These are phyloP conservation scores for Tympanopsis confertula DNA, from an alignment of 2,329 filamentous ascomycete genomes.

Conservation along the genomic window DNA sequence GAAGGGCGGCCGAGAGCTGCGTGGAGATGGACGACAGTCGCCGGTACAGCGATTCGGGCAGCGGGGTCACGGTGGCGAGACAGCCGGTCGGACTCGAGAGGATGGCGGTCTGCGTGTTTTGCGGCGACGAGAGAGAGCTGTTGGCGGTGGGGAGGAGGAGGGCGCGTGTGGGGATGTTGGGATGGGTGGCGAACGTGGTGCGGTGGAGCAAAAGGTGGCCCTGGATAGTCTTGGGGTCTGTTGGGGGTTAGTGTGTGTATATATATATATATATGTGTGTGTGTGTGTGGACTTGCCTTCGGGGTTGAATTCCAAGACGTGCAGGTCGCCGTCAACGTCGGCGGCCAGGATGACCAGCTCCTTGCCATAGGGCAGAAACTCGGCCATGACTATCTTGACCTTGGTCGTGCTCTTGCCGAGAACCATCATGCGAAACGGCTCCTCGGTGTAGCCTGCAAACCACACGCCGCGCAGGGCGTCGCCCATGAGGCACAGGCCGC, in stretches of 20 bases:
- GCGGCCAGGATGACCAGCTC: conserved; percentile 73
- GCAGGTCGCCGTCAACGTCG: conserved; percentile 75
- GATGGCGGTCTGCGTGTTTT: conserved; percentile 27
- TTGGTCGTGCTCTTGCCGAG: conserved; percentile 76
- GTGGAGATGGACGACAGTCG: conserved; percentile 71
- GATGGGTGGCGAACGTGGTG: conserved; percentile 76
- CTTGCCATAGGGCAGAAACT: conserved; percentile 78
- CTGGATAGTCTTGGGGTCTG: conserved; percentile 85
- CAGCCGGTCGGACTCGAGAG: conserved; percentile 66
- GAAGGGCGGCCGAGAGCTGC: conserved; percentile 66
- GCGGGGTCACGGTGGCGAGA: conserved; percentile 63
- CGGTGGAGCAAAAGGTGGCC: conserved; percentile 79
- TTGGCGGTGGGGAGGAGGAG: conserved; percentile 60
- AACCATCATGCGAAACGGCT: conserved; percentile 88
- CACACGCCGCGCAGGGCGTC: conserved; percentile 90
- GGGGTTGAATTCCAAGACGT: conserved; percentile 86
- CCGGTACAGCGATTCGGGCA: conserved; percentile 72
- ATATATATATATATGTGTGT: no score
- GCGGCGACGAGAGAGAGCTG: conserved; percentile 21
- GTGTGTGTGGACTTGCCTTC: conserved; percentile 72
- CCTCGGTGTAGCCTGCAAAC: conserved; percentile 93
- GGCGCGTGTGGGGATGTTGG: conserved; percentile 63
- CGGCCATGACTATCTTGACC: conserved; percentile 68
- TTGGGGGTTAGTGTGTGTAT: conserved; percentile 11
- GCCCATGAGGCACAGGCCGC: conserved; percentile 75